Evolutionary conservation across 1,284 basidiomycete genomes (phyloP).

Genomic region (Uromyces viciae-fabae): DNA sequence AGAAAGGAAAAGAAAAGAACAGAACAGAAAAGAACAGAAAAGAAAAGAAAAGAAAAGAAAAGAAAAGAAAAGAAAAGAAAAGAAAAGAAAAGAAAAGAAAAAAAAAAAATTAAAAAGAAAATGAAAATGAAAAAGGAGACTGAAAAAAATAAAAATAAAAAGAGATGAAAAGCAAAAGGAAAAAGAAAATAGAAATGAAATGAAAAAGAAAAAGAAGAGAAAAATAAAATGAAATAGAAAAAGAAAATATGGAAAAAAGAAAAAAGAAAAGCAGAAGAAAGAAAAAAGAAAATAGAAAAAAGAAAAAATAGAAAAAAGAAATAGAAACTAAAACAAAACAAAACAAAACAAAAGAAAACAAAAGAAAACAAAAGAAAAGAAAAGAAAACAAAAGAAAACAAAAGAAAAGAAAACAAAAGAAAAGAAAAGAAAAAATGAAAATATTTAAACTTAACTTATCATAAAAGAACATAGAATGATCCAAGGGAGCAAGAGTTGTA

Average conservation of each 20-base stretch:
- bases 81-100: not conserved
- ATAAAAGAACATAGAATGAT: conserved; percentile 46
- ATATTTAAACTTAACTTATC: conserved; percentile 12
- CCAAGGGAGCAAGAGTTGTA: conserved; percentile 33
- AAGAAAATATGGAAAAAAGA: not conserved
- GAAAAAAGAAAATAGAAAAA: conserved; percentile 56
- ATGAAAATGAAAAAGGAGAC: not conserved
- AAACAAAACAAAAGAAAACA: not conserved
- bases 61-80: not conserved
- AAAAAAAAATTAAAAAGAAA: not conserved
- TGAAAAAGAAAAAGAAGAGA: not conserved
- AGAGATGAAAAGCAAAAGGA: not conserved
- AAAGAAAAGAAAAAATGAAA: not conserved
- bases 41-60: not conserved
- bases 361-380: not conserved
- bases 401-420: conserved; percentile 45
- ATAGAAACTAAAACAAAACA: conserved; percentile 44
- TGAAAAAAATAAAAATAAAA: not conserved
- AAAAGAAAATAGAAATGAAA: not conserved
- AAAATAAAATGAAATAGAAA: not conserved
- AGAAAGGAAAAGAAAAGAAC: conserved; percentile 69
- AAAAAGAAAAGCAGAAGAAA: not conserved
- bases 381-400: conserved; percentile 41
- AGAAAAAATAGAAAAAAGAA: conserved; percentile 51
- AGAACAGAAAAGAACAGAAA: conserved; percentile 57